These are phyloP conservation scores for Persicaria maculosa DNA, from an alignment of 148 eudicot genomes.

Conservation along the genomic window DNA sequence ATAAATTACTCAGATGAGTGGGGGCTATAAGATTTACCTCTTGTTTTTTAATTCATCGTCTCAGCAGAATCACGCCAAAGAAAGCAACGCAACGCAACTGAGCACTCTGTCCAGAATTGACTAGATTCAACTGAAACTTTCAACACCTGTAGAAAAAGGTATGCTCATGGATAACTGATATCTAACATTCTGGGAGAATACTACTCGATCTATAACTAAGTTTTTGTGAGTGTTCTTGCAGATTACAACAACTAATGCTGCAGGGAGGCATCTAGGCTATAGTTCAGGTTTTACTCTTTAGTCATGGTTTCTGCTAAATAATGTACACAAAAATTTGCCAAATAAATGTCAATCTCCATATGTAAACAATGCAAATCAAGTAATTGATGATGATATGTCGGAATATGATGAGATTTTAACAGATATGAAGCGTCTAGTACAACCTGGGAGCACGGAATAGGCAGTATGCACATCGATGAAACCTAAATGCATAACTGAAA, in stretches of 20 bases:
- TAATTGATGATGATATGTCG: background rate
- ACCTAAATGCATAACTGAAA: background rate
- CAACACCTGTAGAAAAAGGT: background rate
- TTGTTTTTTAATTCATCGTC: too few relatives aligned
- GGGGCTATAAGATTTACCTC: background rate
- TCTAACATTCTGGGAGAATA: background rate
- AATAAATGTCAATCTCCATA: background rate
- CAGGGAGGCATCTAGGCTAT: background rate
- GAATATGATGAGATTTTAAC: background rate
- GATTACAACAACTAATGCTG: too few relatives aligned
- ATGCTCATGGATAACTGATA: background rate
- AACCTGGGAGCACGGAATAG: background rate
- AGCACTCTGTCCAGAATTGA: background rate
- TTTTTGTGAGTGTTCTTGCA: too few relatives aligned
- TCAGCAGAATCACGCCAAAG: background rate
- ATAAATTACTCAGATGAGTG: background rate
- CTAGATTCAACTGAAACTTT: background rate
- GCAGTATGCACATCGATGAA: background rate
- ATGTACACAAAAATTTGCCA: background rate
- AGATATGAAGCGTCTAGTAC: background rate
- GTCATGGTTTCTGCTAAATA: background rate
- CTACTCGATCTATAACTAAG: background rate
- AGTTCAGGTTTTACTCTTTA: background rate
- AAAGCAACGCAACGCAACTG: background rate
- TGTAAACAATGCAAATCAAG: background rate